Evolutionary conservation across 179 eudicot genomes (phyloP), one percentile per base, ranked within the genome.

Genomic region (Beta lomatogona): DNA sequence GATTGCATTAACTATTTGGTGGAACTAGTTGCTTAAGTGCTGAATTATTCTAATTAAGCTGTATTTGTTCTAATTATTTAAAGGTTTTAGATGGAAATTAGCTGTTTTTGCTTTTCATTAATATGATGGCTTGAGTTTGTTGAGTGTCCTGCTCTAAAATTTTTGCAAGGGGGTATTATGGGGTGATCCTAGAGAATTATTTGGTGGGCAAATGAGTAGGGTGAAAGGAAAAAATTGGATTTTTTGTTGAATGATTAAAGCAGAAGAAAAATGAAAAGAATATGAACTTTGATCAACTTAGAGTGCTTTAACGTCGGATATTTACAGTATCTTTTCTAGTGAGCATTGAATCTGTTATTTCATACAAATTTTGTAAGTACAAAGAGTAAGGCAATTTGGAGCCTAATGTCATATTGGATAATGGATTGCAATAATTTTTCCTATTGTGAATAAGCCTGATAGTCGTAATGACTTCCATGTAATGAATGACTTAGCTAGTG

Each of bases 91-190:
- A 75, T 41, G 60, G 21, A n/a, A 21, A n/a, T n/a, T 16, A 22
- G 19, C 74, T 50, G 19, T 66, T 25, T 54, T 60, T 54, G 41
- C 8, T 10, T 18, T 60, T 28, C 53, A 22, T 25, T 31, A 18
- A 41, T 80, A 9, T 53, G 79, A 50, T 67, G 46, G 69, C 48
- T 61, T 64, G 52, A 71, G 81, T 41, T 41, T 64, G 78, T 71
- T 31, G 6, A 36, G 15, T 28, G n/a, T 25, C 60, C 21, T 76
- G 5, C 16, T 44, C 28, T 21, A 31, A 18, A 54, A 44, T 73
- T 73, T 61, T 16, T 31, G 22, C 21, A 63, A 28, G 64, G 71
- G 16, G 9, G 31, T 4, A 52, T 50, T 52, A 50, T 53, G 25
- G 19, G 11, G 21, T 10, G 22, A 3, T 15, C 7, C 19, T 3